phyloP scores from a whole-genome alignment of 2,329 filamentous ascomycete genomes.

The Eutypella sp. region DNA sequence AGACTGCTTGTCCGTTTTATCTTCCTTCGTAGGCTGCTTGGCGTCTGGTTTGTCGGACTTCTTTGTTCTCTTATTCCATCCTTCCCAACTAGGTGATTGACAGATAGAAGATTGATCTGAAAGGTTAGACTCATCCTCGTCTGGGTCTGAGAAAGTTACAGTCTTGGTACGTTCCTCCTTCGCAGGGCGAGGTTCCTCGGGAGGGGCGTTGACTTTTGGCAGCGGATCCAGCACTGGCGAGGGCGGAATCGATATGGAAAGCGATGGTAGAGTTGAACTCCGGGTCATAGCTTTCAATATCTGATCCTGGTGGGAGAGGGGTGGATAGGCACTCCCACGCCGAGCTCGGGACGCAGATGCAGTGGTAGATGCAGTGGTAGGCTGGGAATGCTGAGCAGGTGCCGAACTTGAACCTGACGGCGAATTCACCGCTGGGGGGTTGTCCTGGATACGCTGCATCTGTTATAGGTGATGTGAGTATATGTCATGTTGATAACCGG shows the following conservation, averaged over 20 bases:
- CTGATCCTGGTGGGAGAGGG: conserved; percentile 27
- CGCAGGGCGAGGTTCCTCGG: conserved; percentile 11
- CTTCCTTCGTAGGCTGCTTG: conserved; percentile 36
- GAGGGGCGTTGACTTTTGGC: conserved; percentile 13
- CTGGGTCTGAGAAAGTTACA: conserved; percentile 34
- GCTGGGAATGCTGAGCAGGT: conserved; percentile 21
- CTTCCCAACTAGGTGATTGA: conserved; percentile 59
- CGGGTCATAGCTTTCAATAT: conserved; percentile 29
- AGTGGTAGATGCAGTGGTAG: too few relatives aligned
- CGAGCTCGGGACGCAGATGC: conserved; percentile 25
- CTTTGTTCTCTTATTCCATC: conserved; percentile 49
- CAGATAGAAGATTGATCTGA: conserved; percentile 50
- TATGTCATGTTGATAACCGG: conserved; percentile 22
- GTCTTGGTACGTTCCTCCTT: conserved; percentile 31
- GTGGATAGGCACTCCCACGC: conserved; percentile 26
- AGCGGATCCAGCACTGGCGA: conserved; percentile 17
- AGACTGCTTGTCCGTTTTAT: conserved; percentile 32
- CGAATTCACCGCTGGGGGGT: conserved; percentile 19
- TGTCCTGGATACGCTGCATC: conserved; percentile 33
- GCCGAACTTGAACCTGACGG: conserved; percentile 23
- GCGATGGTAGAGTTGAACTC: conserved; percentile 25
- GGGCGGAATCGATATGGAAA: conserved; percentile 28
- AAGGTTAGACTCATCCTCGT: conserved; percentile 25
- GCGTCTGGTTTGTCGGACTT: conserved; percentile 38
- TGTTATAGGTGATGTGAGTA: conserved; percentile 26